Conservation (phyloP, 2,329 filamentous ascomycete species). For the Fusarium coffeatum region DNA sequence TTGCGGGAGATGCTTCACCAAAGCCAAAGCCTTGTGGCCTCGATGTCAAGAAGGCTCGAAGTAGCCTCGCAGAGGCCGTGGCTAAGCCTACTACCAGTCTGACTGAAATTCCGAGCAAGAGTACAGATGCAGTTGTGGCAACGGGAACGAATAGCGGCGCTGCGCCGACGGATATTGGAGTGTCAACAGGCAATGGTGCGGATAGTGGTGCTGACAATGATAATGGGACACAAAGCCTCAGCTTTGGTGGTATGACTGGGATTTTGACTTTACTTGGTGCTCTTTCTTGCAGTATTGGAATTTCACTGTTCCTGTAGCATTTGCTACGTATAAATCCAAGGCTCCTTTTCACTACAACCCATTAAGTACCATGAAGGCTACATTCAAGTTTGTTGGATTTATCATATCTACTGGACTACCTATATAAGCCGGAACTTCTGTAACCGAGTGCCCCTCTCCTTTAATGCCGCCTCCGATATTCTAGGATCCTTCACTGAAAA, state of each 20-base stretch:
- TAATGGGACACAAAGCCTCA: background rate
- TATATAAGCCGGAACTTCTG: background rate
- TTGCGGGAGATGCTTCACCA: constrained; percentile 10
- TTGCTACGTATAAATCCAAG: background rate
- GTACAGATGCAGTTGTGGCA: background rate
- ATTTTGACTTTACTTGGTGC: background rate
- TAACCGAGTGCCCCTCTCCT: background rate
- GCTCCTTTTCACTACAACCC: accelerated
- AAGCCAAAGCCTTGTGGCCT: constrained; percentile 26
- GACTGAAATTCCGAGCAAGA: constrained; percentile 6
- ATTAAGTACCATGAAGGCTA: background rate
- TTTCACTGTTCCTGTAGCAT: background rate
- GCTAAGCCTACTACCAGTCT: constrained; percentile 32
- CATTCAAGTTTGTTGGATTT: background rate
- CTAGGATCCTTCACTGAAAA: background rate
- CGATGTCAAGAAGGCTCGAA: constrained; percentile 17
- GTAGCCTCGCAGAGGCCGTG: constrained; percentile 22
- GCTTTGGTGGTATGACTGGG: background rate
- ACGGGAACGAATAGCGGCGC: constrained; percentile 47
- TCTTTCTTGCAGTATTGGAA: background rate
- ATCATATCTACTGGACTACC: too few relatives aligned
- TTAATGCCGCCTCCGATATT: background rate
- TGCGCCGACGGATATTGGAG: constrained; percentile 47
- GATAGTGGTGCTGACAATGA: background rate
- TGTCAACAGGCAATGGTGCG: constrained; percentile 63